A percentile compares a stretch with the other conserved stretches of the same genome.
Conservation (phyloP, 2,329 filamentous ascomycete species). For the Neofusicoccum laricinum region DNA sequence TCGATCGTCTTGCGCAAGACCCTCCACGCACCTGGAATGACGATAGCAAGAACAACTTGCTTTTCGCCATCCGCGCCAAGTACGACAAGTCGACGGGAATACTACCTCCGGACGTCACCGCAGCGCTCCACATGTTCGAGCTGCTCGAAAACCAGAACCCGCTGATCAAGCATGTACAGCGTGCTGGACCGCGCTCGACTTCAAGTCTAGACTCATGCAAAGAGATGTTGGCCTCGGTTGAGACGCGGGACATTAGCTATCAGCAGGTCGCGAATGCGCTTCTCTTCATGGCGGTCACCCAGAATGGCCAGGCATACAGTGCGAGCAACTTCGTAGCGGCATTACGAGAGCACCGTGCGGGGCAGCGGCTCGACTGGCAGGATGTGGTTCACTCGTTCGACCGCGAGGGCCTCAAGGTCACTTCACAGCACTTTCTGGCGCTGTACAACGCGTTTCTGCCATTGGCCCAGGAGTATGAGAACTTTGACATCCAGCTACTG, state of each 20-base stretch:
- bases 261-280: slow-evolving; percentile 80
- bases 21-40: slow-evolving; percentile 84
- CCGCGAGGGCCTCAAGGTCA: slow-evolving; percentile 70
- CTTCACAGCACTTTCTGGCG: slow-evolving; percentile 74
- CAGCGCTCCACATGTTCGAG: slow-evolving; percentile 66
- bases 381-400: slow-evolving; percentile 79
- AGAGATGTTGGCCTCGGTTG: slow-evolving; percentile 56
- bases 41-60: slow-evolving; percentile 66
- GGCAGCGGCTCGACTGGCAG: slow-evolving; percentile 60
- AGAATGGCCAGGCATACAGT: slow-evolving; percentile 62
- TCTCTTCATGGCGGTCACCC: slow-evolving; percentile 65
- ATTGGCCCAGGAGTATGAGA: slow-evolving; percentile 60
- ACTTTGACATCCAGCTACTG: slow-evolving; percentile 79
- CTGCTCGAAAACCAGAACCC: slow-evolving; percentile 60
- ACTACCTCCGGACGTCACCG: slow-evolving; percentile 66
- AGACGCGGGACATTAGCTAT: slow-evolving; percentile 67
- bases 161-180: slow-evolving; percentile 66
- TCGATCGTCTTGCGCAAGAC: slow-evolving; percentile 84
- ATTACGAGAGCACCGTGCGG: slow-evolving; percentile 53
- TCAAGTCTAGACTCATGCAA: slow-evolving; percentile 68
- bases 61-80: slow-evolving; percentile 62
- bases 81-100: slow-evolving; percentile 52
- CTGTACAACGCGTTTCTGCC: slow-evolving; percentile 77
- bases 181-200: slow-evolving; percentile 71
- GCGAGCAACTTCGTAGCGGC: slow-evolving; percentile 65